Evolutionary conservation across 139 green algal genomes (phyloP).

Genomic region (Micromonas commoda): DNA sequence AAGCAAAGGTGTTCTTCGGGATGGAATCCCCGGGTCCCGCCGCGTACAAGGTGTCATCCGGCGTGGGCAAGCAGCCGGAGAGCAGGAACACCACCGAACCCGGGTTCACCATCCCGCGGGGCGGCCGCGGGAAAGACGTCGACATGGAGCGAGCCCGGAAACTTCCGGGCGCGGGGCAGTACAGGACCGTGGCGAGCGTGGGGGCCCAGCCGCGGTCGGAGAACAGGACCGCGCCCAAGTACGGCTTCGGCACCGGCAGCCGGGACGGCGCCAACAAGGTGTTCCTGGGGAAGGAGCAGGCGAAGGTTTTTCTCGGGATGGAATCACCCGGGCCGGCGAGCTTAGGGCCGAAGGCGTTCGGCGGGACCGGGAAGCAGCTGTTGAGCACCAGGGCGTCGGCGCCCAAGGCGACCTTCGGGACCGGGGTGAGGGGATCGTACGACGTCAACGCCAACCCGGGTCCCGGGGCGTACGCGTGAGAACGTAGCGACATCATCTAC

Average conservation of each 20-base stretch:
- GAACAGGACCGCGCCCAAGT: neutral
- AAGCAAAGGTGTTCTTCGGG: neutral
- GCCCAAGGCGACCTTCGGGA: neutral
- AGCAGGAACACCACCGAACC: neutral
- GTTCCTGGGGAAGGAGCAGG: neutral
- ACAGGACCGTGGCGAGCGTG: neutral
- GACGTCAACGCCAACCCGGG: neutral
- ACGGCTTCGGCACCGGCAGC: neutral
- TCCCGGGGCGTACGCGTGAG: neutral
- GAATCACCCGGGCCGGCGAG: neutral
- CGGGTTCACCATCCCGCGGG: neutral
- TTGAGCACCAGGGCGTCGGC: neutral
- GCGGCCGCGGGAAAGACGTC: neutral
- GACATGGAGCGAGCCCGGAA: slow-evolving; percentile 16
- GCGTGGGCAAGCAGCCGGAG: slow-evolving; percentile 7
- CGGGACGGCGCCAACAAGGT: neutral
- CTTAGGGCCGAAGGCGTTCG: neutral
- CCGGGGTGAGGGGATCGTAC: neutral
- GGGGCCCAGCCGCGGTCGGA: neutral
- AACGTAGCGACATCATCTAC: too few relatives aligned
- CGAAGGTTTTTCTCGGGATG: neutral
- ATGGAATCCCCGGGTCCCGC: slow-evolving; percentile 9
- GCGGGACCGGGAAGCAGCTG: neutral
- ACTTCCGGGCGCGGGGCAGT: slow-evolving; percentile 20
- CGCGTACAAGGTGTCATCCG: neutral